These are phyloP conservation scores for Coleophoma crateriformis DNA, from an alignment of 2,329 filamentous ascomycete genomes.

Conservation along the genomic window DNA sequence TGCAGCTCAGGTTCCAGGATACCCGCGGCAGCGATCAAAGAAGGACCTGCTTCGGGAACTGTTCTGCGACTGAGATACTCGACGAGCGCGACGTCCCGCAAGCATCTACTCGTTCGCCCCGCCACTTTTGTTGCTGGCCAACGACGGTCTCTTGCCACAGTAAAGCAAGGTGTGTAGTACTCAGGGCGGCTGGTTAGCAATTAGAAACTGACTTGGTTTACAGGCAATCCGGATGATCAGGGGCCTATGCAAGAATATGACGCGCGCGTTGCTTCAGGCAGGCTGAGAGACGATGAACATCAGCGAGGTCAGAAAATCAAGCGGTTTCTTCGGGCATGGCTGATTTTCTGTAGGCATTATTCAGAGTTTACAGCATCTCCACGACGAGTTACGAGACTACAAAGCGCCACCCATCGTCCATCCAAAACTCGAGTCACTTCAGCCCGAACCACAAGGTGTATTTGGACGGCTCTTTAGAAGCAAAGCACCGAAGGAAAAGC, in stretches of 20 bases:
- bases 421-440: conserved; percentile 67
- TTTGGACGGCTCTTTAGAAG: conserved; percentile 58
- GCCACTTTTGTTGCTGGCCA: conserved; percentile 22
- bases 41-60: background rate
- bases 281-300: conserved; percentile 80
- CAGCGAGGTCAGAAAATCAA: conserved; percentile 62
- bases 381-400: conserved; percentile 76
- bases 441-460: conserved; percentile 45
- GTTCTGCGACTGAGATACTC: background rate
- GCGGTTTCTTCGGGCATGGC: background rate
- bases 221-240: conserved; percentile 21
- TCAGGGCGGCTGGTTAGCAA: background rate
- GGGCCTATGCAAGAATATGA: conserved; percentile 90
- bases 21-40: background rate
- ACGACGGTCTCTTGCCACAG: conserved; percentile 20
- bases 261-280: conserved; percentile 65
- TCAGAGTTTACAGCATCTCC: conserved; percentile 79
- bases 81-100: background rate
- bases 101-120: conserved; percentile 10
- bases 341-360: conserved; percentile 63
- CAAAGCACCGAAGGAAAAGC: conserved; percentile 27
- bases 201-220: background rate
- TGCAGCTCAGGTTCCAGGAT: conserved; percentile 1
- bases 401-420: conserved; percentile 67
- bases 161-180: conserved; percentile 19